phyloP scores from a whole-genome alignment of 1,284 basidiomycete species.

The Rhodotorula glutinis region DNA sequence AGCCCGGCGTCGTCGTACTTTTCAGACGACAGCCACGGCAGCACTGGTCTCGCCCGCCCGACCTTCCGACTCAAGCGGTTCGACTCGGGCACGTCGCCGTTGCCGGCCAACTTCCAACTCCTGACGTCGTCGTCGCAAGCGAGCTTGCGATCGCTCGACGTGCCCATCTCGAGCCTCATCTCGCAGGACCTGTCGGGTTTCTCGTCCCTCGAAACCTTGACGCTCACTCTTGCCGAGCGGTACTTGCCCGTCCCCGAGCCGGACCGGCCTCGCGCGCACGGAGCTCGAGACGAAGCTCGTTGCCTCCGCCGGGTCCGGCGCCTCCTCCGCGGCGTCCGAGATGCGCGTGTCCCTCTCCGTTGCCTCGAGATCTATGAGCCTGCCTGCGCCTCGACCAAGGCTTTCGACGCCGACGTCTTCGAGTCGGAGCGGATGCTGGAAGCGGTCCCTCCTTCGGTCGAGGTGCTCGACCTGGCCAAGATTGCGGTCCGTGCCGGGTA shows the following conservation, averaged over 20 bases:
- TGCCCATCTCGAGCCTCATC: constrained; percentile 15
- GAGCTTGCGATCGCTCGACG: constrained; percentile 12
- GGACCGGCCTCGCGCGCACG: background rate
- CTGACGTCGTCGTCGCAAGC: constrained; percentile 8
- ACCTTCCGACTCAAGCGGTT: constrained; percentile 22
- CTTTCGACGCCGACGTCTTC: background rate
- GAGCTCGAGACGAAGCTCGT: constrained; percentile 1
- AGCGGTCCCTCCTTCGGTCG: background rate
- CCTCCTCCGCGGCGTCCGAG: background rate
- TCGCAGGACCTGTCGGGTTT: constrained; percentile 15
- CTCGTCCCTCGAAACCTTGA: constrained; percentile 4
- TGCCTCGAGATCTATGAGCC: constrained; percentile 22
- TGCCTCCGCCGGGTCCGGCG: constrained; percentile 3
- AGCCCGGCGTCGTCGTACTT: background rate
- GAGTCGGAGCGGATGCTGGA: constrained; percentile 2
- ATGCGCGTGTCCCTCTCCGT: background rate
- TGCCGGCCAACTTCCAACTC: constrained; percentile 12
- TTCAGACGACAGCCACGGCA: background rate
- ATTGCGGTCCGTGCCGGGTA: background rate
- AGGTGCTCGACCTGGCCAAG: constrained; percentile 9
- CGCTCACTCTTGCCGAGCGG: constrained; percentile 26
- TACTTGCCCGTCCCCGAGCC: constrained; percentile 12
- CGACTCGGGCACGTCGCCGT: constrained; percentile 19
- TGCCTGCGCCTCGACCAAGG: background rate
- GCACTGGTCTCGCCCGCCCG: background rate